Conservation (phyloP, 1,284 basidiomycete genomes). For the Omphalotus olearius region DNA sequence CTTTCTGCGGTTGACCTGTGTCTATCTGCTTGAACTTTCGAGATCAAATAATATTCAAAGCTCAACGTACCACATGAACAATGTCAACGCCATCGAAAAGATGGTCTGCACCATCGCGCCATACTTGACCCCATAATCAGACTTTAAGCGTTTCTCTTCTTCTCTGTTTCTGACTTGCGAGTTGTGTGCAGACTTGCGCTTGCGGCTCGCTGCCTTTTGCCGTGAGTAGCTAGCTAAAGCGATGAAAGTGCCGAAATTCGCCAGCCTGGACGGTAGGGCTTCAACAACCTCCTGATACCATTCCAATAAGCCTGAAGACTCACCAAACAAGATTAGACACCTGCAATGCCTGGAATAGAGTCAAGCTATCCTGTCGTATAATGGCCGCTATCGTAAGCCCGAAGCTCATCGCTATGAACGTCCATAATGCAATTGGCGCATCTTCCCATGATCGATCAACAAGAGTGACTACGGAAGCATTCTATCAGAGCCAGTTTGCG, state of each 20-base stretch:
- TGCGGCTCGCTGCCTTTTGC: slow-evolving; percentile 25
- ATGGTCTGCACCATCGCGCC: slow-evolving; percentile 34
- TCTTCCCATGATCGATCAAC: slow-evolving; percentile 36
- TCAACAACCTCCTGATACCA: not conserved
- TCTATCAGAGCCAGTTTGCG: not conserved
- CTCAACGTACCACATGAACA: slow-evolving; percentile 32
- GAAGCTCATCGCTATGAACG: slow-evolving; percentile 36
- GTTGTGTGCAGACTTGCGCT: not conserved
- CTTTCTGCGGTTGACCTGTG: slow-evolving; percentile 20
- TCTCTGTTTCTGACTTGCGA: not conserved
- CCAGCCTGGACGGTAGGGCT: slow-evolving; percentile 24
- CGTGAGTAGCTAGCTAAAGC: slow-evolving; percentile 37
- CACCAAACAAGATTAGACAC: slow-evolving; percentile 38
- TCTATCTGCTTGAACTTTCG: not conserved
- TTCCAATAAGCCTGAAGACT: slow-evolving; percentile 7
- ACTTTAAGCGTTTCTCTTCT: slow-evolving; percentile 13
- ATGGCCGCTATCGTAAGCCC: slow-evolving; percentile 35
- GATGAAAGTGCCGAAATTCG: slow-evolving; percentile 37
- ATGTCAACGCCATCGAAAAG: slow-evolving; percentile 32
- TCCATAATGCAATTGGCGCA: slow-evolving; percentile 36
- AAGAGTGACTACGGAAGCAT: slow-evolving; percentile 25
- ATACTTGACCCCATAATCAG: slow-evolving; percentile 31
- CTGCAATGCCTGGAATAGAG: slow-evolving; percentile 33
- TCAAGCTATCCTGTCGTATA: slow-evolving; percentile 26
- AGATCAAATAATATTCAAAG: not conserved